Evolutionary conservation across 768 basidiomycete genomes (phyloP).

Genomic region (Lyophyllum atratum): DNA sequence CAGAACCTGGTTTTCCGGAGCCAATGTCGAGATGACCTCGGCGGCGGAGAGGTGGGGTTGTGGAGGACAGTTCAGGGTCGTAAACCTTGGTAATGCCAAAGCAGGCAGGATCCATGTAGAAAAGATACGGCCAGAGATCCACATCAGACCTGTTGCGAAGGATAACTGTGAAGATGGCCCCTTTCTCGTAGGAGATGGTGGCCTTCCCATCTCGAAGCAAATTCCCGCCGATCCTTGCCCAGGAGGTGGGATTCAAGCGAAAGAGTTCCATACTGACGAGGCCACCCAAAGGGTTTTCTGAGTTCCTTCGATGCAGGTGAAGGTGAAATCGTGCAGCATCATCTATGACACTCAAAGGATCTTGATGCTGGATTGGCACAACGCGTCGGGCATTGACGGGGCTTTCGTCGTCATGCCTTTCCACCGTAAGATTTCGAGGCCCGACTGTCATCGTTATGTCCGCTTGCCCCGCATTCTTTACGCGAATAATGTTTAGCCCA

Average conservation of each 20-base stretch:
- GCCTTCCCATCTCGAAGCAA: conserved; percentile 49
- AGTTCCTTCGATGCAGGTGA: conserved; percentile 55
- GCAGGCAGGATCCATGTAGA: conserved; percentile 59
- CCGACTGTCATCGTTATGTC: conserved; percentile 53
- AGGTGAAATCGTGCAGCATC: conserved; percentile 62
- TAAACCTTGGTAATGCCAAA: conserved; percentile 59
- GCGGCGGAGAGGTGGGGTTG: conserved; percentile 44
- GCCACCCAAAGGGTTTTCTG: conserved; percentile 44
- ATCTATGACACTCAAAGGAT: conserved; percentile 43
- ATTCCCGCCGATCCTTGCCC: conserved; percentile 45
- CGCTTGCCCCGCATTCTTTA: conserved; percentile 43
- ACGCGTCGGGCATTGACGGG: conserved; percentile 34
- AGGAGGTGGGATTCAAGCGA: conserved; percentile 45
- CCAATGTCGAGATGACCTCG: conserved; percentile 41
- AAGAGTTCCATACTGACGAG: conserved; percentile 57
- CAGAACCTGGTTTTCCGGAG: conserved; percentile 43
- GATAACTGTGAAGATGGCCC: conserved; percentile 47
- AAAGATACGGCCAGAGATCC: conserved; percentile 65
- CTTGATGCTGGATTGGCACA: conserved; percentile 36
- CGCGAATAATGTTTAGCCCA: conserved; percentile 48
- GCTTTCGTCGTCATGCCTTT: conserved; percentile 46
- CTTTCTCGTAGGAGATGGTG: conserved; percentile 43
- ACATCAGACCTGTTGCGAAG: conserved; percentile 50
- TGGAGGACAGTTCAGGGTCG: conserved; percentile 41
- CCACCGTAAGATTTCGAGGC: conserved; percentile 39